Conservation (phyloP, 441 rosid species). For the Erodium trifolium region DNA sequence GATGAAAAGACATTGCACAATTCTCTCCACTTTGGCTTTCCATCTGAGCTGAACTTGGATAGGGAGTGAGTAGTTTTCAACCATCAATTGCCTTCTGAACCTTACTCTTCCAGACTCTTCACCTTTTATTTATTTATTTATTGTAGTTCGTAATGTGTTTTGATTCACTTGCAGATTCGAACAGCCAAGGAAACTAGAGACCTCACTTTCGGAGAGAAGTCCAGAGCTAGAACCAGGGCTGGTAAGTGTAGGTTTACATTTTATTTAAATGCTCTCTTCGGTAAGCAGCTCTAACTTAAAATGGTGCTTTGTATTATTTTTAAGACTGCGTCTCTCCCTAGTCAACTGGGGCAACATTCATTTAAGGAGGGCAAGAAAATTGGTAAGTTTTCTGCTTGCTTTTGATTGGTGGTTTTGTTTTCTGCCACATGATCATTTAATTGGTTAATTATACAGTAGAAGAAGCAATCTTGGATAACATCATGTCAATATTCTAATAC, state of each 20-base stretch:
- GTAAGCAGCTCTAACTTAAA: conserved; percentile 12
- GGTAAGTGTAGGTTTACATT: conserved; percentile 31
- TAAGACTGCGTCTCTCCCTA: conserved; percentile 28
- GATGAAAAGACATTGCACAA: conserved; percentile 22
- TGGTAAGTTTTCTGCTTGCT: conserved; percentile 28
- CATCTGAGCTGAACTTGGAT: conserved; percentile 22
- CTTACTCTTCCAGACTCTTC: not conserved
- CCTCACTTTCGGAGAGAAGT: conserved; percentile 23
- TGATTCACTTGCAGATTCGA: conserved; percentile 33
- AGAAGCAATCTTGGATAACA: not conserved
- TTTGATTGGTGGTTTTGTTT: not conserved
- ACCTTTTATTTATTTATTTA: not conserved
- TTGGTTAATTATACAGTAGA: not conserved
- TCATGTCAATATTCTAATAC: conserved; percentile 7
- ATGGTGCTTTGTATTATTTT: conserved; percentile 7
- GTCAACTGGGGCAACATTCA: conserved; percentile 27
- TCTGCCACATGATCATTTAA: not conserved
- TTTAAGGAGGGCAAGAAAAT: conserved; percentile 26
- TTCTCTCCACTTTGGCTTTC: conserved; percentile 16
- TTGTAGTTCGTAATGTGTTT: conserved; percentile 8
- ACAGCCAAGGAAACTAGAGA: conserved; percentile 24
- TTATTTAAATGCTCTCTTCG: not conserved
- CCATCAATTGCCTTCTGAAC: not conserved
- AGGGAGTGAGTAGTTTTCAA: conserved; percentile 21
- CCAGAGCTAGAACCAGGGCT: conserved; percentile 23